Evolutionary conservation across 2,329 filamentous ascomycete genomes (phyloP), one percentile per base, ranked within the genome.

Genomic region (Aspergillus spinulosporus): DNA sequence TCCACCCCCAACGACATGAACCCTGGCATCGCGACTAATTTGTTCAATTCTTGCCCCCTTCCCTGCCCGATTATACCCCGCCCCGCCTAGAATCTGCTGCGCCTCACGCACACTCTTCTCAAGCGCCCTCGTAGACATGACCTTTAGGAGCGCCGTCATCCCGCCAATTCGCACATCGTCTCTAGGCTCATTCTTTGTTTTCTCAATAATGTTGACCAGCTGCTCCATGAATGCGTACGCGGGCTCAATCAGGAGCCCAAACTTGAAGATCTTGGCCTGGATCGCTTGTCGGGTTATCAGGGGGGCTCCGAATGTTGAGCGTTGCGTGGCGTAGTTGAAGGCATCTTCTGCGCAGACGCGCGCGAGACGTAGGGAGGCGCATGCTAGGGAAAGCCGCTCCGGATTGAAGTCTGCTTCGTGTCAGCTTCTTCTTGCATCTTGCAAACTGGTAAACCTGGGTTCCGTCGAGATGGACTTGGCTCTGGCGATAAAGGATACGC

Each of bases 361-460:
- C 2, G 86, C 78, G 60, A 86, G 78, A 4, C 88, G 77, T 1
- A 87, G 85, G 1, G 82, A 81, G 1, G 82, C 80, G 42, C 89
- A 84, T 1, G 85, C 80, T 55, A 91, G 87, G 5, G 79, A 79
- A 3, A 90, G 77, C 0, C 88, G 82, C 69, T 92, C 88, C 67
- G 90, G 87, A 72, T 91, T 91, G 79, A 91, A 21, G 21, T 21
- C 21, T 21, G 21, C 21, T 21, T 21, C 21, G 21, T 21, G 21
- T 21, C 21, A 21, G 21, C 21, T 21, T 21, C 21, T 21, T 21
- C 8, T 21, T 21, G 21, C 21, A 21, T 21, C 21, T 21, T 21
- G 21, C 21, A 21, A 21, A 21, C 21, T 21, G 21, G 21, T 21
- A 21, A 21, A 21, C 21, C 21, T 21, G 21, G 21, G 21, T 21